Evolutionary conservation across 73 alveolate genomes (phyloP).

Genomic region (Tetrahymena malaccensis): DNA sequence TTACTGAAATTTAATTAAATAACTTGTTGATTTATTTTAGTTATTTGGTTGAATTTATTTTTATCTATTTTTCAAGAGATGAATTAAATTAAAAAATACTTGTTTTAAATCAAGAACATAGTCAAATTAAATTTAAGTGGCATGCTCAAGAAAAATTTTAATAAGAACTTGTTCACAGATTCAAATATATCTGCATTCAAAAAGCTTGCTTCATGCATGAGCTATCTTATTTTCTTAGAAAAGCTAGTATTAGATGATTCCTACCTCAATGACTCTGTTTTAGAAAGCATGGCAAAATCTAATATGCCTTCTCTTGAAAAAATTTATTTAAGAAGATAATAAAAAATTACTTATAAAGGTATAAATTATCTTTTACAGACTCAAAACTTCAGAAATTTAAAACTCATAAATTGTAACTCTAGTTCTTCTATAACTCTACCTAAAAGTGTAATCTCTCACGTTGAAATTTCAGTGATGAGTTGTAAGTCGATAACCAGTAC

Average conservation of each 20-base stretch:
- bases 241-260: background rate
- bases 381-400: background rate
- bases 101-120: background rate
- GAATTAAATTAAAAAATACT: background rate
- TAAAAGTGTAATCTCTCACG: background rate
- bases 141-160: background rate
- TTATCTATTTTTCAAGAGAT: no score
- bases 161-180: background rate
- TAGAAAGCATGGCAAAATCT: background rate
- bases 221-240: background rate
- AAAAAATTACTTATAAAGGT: background rate
- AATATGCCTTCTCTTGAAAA: background rate
- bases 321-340: background rate
- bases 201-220: background rate
- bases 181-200: background rate
- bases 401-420: background rate
- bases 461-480: background rate
- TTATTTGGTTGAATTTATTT: no score
- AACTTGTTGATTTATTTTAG: no score
- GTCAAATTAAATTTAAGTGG: background rate
- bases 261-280: background rate
- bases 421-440: background rate
- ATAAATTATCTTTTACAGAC: background rate
- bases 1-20: no score
- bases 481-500: background rate